A percentile compares a stretch with the other conserved stretches of the same genome.
phyloP scores from a whole-genome alignment of 2,329 filamentous ascomycete genomes.

The Arthrocladium fulminans region DNA sequence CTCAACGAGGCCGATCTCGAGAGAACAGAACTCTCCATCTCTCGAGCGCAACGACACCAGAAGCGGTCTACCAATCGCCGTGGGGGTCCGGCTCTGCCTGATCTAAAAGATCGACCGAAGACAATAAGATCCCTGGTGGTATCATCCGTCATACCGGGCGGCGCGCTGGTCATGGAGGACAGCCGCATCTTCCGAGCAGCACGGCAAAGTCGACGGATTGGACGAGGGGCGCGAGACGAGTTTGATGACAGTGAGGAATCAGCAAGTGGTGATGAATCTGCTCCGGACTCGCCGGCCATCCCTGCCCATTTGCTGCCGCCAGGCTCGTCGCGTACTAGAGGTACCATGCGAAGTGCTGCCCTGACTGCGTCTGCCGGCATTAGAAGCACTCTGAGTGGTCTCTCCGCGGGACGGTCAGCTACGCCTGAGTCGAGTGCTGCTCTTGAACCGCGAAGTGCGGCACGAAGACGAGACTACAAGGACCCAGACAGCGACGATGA shows the following conservation, averaged over 20 bases:
- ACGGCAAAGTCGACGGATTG: conserved; percentile 45
- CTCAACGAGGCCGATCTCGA: conserved; percentile 85
- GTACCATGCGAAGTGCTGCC: conserved; percentile 73
- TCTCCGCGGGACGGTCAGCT: conserved; percentile 59
- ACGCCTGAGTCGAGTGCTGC: conserved; percentile 65
- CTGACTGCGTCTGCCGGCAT: conserved; percentile 80
- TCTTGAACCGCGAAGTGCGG: conserved; percentile 63
- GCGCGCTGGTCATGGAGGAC: conserved; percentile 68
- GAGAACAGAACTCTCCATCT: conserved; percentile 82
- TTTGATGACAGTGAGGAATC: conserved; percentile 79
- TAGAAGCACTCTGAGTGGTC: conserved; percentile 57
- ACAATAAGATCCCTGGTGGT: conserved; percentile 89
- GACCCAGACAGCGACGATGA: conserved; percentile 70
- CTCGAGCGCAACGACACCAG: conserved; percentile 84
- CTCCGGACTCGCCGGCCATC: conserved; percentile 73
- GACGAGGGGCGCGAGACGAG: conserved; percentile 51
- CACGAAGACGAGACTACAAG: conserved; percentile 55
- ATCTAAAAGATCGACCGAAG: conserved; percentile 86
- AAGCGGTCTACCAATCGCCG: conserved; percentile 91
- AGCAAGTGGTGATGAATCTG: conserved; percentile 75
- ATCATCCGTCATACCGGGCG: conserved; percentile 83
- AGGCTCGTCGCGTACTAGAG: conserved; percentile 76
- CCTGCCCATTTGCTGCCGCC: conserved; percentile 54
- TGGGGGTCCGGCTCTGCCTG: conserved; percentile 86
- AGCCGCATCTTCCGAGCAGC: conserved; percentile 78